These are phyloP conservation scores for Ophiobolus disseminans DNA, from an alignment of 2,329 filamentous ascomycete genomes.

Conservation along the genomic window DNA sequence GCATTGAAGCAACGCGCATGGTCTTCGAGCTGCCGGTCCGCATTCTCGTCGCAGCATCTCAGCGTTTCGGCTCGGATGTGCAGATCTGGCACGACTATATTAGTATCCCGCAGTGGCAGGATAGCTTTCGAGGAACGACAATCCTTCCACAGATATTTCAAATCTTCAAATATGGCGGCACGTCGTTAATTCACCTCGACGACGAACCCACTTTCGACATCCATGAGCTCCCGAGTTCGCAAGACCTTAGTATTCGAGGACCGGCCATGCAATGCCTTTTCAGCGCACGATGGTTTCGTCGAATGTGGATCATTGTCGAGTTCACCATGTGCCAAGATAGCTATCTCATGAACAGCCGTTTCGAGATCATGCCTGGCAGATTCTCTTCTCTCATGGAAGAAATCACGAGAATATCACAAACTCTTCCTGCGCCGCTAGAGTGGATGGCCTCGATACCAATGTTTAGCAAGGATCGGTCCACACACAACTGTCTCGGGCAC, in stretches of 20 bases:
- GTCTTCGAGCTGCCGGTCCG: constrained; percentile 9
- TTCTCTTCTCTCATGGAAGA: constrained; percentile 7
- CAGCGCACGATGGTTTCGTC: constrained; percentile 10
- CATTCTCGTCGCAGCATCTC: constrained; percentile 7
- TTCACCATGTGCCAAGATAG: constrained; percentile 4
- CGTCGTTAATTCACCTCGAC: constrained; percentile 9
- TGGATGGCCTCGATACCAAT: constrained; percentile 8
- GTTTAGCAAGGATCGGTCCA: constrained; percentile 7
- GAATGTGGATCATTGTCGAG: constrained; percentile 13
- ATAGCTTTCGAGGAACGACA: constrained; percentile 7
- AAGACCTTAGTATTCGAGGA: neutral
- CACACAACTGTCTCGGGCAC: constrained; percentile 12
- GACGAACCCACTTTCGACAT: constrained; percentile 3
- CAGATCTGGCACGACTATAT: constrained; percentile 16
- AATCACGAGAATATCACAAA: neutral
- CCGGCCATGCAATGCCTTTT: constrained; percentile 4
- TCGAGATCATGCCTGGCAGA: constrained; percentile 9
- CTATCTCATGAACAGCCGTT: constrained; percentile 10
- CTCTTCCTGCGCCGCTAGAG: neutral
- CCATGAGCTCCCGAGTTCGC: neutral
- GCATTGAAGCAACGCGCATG: constrained; percentile 3
- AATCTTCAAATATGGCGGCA: constrained; percentile 9
- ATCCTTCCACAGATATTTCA: constrained; percentile 15
- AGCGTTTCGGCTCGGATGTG: constrained; percentile 7
- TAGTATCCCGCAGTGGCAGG: constrained; percentile 15